These are phyloP conservation scores for Monosporascus sp. DNA, from an alignment of 2,329 filamentous ascomycete species.

Conservation along the genomic window DNA sequence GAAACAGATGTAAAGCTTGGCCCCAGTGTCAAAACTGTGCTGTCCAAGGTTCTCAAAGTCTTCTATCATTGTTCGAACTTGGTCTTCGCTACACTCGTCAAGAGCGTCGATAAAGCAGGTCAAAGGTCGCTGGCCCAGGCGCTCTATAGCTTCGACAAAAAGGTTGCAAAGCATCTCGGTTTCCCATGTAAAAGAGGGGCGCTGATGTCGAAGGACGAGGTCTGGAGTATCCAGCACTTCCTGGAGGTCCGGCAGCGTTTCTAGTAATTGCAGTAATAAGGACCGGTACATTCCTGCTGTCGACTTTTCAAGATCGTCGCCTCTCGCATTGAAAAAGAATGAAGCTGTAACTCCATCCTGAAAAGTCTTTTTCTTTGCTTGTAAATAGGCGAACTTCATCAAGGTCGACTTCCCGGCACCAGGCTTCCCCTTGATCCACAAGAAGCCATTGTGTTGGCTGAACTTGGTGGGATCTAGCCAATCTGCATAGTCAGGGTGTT, in stretches of 20 bases:
- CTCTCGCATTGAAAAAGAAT: constrained; percentile 47
- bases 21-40: not conserved
- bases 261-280: constrained; percentile 39
- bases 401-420: too few relatives aligned
- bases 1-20: constrained; percentile 7
- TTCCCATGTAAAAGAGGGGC: too few relatives aligned
- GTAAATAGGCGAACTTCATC: not conserved
- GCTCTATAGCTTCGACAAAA: too few relatives aligned
- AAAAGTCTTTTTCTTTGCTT: constrained; percentile 4
- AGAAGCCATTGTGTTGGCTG: too few relatives aligned
- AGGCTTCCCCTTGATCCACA: too few relatives aligned
- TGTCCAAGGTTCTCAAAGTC: constrained; percentile 6
- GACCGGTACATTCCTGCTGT: constrained; percentile 42
- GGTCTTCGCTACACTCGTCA: constrained; percentile 8
- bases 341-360: constrained; percentile 13
- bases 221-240: constrained; percentile 17
- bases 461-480: not conserved
- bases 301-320: constrained; percentile 37
- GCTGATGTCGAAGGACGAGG: too few relatives aligned
- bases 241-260: constrained; percentile 24
- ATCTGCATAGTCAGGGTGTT: too few relatives aligned
- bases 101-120: constrained; percentile 9
- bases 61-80: constrained; percentile 7
- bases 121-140: too few relatives aligned
- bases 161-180: too few relatives aligned